Conservation (phyloP, 768 basidiomycete genomes). For the Brasilioporus rufonigricans region DNA sequence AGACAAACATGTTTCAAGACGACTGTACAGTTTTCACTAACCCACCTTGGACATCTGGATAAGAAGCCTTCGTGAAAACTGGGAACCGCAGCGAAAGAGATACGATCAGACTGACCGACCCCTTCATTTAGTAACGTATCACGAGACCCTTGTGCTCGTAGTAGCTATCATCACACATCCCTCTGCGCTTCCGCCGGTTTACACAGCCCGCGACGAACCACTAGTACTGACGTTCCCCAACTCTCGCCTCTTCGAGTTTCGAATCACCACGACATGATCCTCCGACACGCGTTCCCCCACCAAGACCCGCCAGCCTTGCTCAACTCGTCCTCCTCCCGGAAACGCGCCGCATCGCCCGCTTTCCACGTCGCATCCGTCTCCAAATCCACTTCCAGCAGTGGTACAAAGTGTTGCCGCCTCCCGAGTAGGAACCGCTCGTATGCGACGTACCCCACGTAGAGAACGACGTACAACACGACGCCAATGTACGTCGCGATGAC, state of each 20-base stretch:
- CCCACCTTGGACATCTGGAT: not conserved
- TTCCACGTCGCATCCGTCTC: conserved; percentile 55
- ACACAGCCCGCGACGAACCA: too few species aligned
- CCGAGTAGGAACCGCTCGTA: conserved; percentile 38
- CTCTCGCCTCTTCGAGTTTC: not conserved
- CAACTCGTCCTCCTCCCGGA: conserved; percentile 33
- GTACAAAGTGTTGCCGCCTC: conserved; percentile 38
- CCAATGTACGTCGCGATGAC: conserved; percentile 57
- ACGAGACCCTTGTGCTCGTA: not conserved
- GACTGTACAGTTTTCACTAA: not conserved
- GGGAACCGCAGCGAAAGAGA: not conserved
- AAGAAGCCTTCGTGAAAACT: not conserved
- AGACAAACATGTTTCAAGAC: not conserved
- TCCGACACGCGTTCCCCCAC: not conserved
- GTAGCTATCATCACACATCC: too few species aligned
- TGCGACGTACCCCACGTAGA: conserved; percentile 44
- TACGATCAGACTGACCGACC: too few species aligned
- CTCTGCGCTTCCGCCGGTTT: not conserved
- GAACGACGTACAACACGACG: conserved; percentile 42
- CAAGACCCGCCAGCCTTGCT: not conserved
- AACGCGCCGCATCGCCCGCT: conserved; percentile 38
- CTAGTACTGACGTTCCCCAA: not conserved
- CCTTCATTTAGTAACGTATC: not conserved
- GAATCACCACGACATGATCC: not conserved
- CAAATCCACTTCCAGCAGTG: conserved; percentile 44